Evolutionary conservation across 2,329 filamentous ascomycete genomes (phyloP), one percentile per base, ranked within the genome.

Genomic region (Lasiodiplodia hormozganensis): DNA sequence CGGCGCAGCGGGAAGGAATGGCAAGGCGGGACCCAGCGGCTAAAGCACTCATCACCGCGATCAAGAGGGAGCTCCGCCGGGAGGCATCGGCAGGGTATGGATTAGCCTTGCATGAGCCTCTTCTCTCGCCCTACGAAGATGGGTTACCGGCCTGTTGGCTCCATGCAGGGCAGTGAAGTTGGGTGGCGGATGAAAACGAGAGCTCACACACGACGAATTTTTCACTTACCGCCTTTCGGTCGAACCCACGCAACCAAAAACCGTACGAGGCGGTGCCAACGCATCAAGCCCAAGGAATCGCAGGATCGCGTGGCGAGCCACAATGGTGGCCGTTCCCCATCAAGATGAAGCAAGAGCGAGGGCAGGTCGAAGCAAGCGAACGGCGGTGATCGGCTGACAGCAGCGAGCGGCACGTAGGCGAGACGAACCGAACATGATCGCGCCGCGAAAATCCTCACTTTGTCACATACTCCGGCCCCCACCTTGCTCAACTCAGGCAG

Each of bases 401-500:
- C 57, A 31, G 36, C 23, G 36, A 4, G 57, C 57, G 36, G 21
- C 56, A 14, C 21, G 18, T 31, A 60, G 57, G 57, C 57, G 57
- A 60, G 57, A 60, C 57, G 38, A 60, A 60, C 57, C 57, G 57
- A 60, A 43, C 38, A 40, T 58, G 10, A 36, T 23, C n/a, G 54
- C n/a, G 54, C 18, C n/a, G 36, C n/a, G 57, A 43, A 60, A 60
- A 60, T 60, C 56, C 43, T 47, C 43, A 47, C 18, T 7, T 47
- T 47, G 43, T 47, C 43, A 21, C 43, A 47, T 43, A 16, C 14
- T 56, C 25, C 51, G 51, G 51, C 51, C 51, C 51, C 51, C 51
- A 53, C 51, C 16, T 18, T 53, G 43, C 43, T 47, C 43, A 47
- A 47, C 18, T 31, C 25, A 53, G 51, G 4, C 23, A 53, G 51